Percentiles rank a stretch among this genome's conserved stretches.
Evolutionary conservation across 164 flowering plant genomes (phyloP).

Genomic region (Tetracentron sinense): DNA sequence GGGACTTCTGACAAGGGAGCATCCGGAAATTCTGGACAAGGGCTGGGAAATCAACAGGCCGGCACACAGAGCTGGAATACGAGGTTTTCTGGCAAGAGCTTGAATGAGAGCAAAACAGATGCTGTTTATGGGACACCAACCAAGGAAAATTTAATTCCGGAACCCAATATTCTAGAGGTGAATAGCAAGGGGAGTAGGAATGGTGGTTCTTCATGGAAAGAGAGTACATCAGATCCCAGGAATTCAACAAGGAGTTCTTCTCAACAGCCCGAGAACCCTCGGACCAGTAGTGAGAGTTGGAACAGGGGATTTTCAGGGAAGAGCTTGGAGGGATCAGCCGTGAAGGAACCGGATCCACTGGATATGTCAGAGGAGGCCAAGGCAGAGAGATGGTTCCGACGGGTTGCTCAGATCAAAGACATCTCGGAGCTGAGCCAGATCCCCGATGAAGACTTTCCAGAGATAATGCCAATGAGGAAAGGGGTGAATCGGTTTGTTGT

Average conservation of each 20-base stretch:
- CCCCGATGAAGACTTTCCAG: conserved; percentile 95
- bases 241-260: conserved; percentile 13
- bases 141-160: conserved; percentile 12
- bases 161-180: conserved; percentile 8
- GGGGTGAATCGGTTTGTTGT: conserved; percentile 96
- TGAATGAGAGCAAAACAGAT: conserved; percentile 8
- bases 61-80: conserved; percentile 19
- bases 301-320: conserved; percentile 39
- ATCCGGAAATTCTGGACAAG: conserved; percentile 2
- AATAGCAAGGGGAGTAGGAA: conserved; percentile 15
- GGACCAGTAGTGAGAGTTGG: conserved; percentile 35
- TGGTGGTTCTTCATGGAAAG: conserved; percentile 16
- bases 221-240: neutral
- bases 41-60: conserved; percentile 19
- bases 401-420: conserved; percentile 93
- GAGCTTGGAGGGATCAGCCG: conserved; percentile 93
- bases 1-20: conserved; percentile 1
- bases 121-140: conserved; percentile 8
- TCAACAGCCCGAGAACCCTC: conserved; percentile 17
- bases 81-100: conserved; percentile 17
- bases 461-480: conserved; percentile 98
- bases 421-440: conserved; percentile 91
- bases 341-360: conserved; percentile 76
- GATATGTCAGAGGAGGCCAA: conserved; percentile 99
- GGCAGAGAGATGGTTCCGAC: conserved; percentile 89